Percentiles rank a stretch among this genome's conserved stretches.
Evolutionary conservation across 208 protist species (phyloP).

Genomic region (Willaertia magna): DNA sequence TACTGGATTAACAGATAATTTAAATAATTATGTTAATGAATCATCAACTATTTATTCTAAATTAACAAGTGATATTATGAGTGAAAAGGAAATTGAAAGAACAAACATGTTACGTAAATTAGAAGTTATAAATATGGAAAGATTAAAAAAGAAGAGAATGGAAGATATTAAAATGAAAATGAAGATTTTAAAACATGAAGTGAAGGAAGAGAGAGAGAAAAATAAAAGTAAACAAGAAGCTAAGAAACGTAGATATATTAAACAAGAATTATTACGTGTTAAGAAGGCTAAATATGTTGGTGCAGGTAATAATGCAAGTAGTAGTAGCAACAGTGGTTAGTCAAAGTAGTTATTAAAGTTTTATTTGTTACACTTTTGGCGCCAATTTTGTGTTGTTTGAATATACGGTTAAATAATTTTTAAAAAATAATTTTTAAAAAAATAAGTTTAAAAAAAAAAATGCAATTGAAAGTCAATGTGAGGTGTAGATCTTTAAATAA

Average conservation of each 20-base stretch:
- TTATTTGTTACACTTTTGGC: no score
- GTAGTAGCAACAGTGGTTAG: no score
- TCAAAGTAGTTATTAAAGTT: no score
- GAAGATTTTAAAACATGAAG: background rate
- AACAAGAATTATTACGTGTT: background rate
- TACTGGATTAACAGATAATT: background rate
- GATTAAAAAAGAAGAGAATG: background rate
- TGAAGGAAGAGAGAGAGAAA: background rate
- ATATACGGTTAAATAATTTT: no score
- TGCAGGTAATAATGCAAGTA: no score
- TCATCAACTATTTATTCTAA: background rate
- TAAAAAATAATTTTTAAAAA: no score
- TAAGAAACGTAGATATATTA: background rate
- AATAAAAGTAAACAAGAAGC: background rate
- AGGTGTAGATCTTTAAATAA: no score
- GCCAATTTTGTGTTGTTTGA: no score
- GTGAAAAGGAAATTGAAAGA: background rate
- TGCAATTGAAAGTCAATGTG: no score
- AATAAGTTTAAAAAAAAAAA: no score
- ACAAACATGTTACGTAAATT: background rate
- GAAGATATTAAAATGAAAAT: background rate
- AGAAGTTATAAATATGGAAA: background rate
- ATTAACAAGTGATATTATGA: background rate
- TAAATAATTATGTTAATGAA: background rate
- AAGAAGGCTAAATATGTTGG: background rate